Evolutionary conservation across 2,329 filamentous ascomycete genomes (phyloP).

Genomic region (Diaporthe destruens): DNA sequence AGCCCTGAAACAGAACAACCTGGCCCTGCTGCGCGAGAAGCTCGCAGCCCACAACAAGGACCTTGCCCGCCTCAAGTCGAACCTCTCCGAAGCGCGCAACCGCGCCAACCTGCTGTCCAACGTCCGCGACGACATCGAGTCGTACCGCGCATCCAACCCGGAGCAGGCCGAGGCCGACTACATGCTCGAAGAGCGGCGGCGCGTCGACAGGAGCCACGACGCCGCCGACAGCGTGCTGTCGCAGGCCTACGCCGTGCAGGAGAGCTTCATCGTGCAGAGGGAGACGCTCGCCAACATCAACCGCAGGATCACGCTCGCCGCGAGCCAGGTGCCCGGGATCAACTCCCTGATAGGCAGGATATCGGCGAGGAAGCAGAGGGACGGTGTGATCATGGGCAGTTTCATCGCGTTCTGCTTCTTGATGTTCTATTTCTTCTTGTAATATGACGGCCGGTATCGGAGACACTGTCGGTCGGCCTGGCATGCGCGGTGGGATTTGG

Average conservation of each 20-base stretch:
- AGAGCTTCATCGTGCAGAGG: conserved; percentile 87
- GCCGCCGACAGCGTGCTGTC: conserved; percentile 91
- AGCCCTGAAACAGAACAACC: conserved; percentile 96
- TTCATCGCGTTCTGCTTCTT: conserved; percentile 96
- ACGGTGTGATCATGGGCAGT: conserved; percentile 90
- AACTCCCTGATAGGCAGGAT: conserved; percentile 94
- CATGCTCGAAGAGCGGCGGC: conserved; percentile 90
- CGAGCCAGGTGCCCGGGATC: conserved; percentile 91
- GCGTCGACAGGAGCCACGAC: conserved; percentile 89
- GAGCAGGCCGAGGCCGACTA: conserved; percentile 92
- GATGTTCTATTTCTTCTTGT: conserved; percentile 84
- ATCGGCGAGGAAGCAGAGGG: conserved; percentile 92
- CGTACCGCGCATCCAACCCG: conserved; percentile 86
- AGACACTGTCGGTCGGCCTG: not conserved
- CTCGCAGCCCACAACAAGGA: conserved; percentile 89
- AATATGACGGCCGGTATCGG: not conserved
- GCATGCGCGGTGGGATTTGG: conserved; percentile 5
- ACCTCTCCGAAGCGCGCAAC: conserved; percentile 83
- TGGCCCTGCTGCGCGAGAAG: conserved; percentile 90
- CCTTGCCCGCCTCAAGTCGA: conserved; percentile 78
- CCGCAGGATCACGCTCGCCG: conserved; percentile 87
- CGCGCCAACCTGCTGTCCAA: conserved; percentile 91
- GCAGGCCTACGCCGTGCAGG: conserved; percentile 96
- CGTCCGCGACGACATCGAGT: conserved; percentile 91
- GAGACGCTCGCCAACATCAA: conserved; percentile 92